Conservation (phyloP, 768 basidiomycete genomes). For the Agaricus blazei region DNA sequence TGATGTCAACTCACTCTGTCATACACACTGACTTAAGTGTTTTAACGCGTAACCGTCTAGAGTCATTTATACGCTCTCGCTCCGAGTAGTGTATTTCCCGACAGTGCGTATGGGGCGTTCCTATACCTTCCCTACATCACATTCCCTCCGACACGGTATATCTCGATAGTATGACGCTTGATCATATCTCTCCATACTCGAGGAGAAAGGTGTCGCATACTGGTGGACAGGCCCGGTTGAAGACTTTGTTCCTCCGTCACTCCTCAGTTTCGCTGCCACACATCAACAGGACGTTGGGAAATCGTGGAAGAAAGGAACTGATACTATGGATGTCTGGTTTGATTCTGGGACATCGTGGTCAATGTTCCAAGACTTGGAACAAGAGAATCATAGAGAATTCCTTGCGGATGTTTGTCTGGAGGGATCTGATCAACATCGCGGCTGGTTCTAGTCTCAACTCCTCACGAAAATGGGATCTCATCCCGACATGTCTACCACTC, state of each 20-base stretch:
- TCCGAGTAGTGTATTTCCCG: conserved; percentile 99
- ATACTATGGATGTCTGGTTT: conserved; percentile 99
- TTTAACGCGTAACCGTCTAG: conserved; percentile 81
- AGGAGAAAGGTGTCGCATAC: conserved; percentile 65
- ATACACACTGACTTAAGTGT: background rate
- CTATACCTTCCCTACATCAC: conserved; percentile 85
- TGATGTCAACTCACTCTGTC: background rate
- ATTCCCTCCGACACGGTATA: conserved; percentile 54
- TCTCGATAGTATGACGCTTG: conserved; percentile 58
- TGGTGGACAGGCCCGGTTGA: conserved; percentile 91
- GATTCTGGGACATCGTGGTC: conserved; percentile 97
- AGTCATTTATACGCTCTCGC: conserved; percentile 78
- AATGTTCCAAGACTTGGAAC: conserved; percentile 46
- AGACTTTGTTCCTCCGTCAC: conserved; percentile 70
- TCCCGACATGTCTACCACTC: conserved; percentile 15
- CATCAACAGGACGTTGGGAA: conserved; percentile 21
- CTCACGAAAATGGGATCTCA: conserved; percentile 68
- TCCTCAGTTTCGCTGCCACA: conserved; percentile 38
- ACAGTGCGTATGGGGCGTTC: conserved; percentile 96
- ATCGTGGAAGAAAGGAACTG: conserved; percentile 73
- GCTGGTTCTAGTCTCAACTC: conserved; percentile 97
- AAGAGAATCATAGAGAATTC: conserved; percentile 27
- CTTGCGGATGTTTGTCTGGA: conserved; percentile 88
- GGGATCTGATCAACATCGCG: conserved; percentile 95
- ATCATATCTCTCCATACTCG: conserved; percentile 76